Evolutionary conservation across 163 green algal species (phyloP), one percentile per base, ranked within the genome.

Genomic region (Scenedesmus sp.): DNA sequence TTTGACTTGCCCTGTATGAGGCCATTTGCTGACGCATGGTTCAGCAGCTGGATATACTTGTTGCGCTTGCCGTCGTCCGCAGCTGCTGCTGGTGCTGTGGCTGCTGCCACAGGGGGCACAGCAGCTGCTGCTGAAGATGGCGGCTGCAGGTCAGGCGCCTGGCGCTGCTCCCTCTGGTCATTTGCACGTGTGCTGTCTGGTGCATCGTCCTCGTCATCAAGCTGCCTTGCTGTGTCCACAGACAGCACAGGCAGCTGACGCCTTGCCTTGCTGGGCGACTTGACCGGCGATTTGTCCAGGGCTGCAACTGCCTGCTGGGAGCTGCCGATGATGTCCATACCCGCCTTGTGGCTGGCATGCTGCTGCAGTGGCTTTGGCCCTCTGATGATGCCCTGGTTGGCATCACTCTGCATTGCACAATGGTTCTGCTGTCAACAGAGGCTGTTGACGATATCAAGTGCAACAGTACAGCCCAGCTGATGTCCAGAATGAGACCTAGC

Each of bases 41-140:
- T 87, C 9, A 91, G 87, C 87, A 91, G 60, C 20, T 91, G 87
- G 57, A 87, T 87, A 59, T 91, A 91, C 26, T 62, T 87, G 23
- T 60, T 82, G 1, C 46, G 52, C 66, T 90, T 84, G 1, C 64
- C 87, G 9, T 79, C 10, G 70, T 79, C 70, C 1, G 6, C 70
- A 79, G 70, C 70, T 52, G 23, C 70, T 15, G 70, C 70, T 79
- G 23, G 52, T 79, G 70, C 70, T 79, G 70, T 79, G 20, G 70
- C 2, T 79, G 70, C 70, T 79, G 23, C 70, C 1, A 23, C 23
- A 5, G 20, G 70, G 46, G 23, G 23, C 23, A 79, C 23, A 10
- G 23, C 70, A 79, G 70, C 6, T n/a, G 70, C 70, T 79, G 70
- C 70, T 79, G 18, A 23, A 15, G 70, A 18, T 52, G 20, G 23